Evolutionary conservation across 2,329 filamentous ascomycete genomes (phyloP).

Genomic region (Beauveria brongniartii): DNA sequence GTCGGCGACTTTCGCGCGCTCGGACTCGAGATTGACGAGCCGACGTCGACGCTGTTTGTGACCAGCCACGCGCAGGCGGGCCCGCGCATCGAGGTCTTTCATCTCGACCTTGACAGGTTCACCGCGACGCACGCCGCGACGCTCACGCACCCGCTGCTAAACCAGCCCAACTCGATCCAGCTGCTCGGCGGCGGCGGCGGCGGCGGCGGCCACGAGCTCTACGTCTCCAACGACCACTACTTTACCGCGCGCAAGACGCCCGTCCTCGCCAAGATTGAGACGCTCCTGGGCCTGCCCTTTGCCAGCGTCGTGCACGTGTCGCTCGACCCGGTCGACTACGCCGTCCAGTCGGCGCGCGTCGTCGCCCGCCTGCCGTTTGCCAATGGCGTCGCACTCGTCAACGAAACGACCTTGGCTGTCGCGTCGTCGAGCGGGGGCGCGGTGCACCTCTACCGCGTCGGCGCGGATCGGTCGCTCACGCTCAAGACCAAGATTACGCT

Average conservation of each 20-base stretch:
- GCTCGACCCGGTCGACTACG: conserved; percentile 9
- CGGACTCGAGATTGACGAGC: conserved; percentile 30
- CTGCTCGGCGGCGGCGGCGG: conserved; percentile 19
- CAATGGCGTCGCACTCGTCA: conserved; percentile 32
- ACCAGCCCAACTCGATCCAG: conserved; percentile 31
- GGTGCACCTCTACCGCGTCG: conserved; percentile 24
- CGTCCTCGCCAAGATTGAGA: conserved; percentile 25
- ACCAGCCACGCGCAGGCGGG: conserved; percentile 29
- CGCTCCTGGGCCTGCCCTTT: conserved; percentile 23
- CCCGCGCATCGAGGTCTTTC: conserved; percentile 31
- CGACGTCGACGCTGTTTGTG: conserved; percentile 27
- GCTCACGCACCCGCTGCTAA: conserved; percentile 30
- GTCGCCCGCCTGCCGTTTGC: conserved; percentile 30
- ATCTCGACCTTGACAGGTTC: conserved; percentile 23
- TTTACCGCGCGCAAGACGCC: conserved; percentile 20
- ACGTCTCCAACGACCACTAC: conserved; percentile 33
- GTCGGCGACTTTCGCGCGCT: conserved; percentile 29
- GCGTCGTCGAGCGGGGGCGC: conserved; percentile 24
- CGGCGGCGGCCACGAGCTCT: conserved; percentile 27
- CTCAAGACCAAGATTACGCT: conserved; percentile 11
- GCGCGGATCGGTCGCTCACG: not conserved
- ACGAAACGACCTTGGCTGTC: conserved; percentile 27
- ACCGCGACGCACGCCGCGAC: conserved; percentile 28
- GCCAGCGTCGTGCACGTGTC: conserved; percentile 30
- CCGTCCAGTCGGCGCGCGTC: conserved; percentile 16